Conservation (phyloP, 768 basidiomycete genomes). For the Panaeolus cyanescens region DNA sequence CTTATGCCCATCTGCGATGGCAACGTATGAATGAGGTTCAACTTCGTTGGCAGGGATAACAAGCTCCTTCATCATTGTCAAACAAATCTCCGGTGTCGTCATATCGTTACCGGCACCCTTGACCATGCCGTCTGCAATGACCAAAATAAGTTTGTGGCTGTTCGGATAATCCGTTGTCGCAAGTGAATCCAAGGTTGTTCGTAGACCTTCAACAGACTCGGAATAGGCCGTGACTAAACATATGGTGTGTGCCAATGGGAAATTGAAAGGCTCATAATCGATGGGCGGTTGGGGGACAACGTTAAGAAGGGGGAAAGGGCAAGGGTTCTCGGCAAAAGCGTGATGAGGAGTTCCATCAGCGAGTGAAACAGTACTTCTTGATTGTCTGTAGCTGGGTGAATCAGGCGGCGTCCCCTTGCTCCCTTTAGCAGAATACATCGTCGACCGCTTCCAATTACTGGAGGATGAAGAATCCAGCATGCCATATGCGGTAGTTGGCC, state of each 20-base stretch:
- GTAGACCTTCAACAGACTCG: conserved; percentile 92
- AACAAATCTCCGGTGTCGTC: conserved; percentile 91
- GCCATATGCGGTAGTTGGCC: conserved; percentile 68
- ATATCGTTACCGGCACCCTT: conserved; percentile 89
- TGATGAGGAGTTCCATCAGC: conserved; percentile 48
- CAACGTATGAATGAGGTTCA: conserved; percentile 93
- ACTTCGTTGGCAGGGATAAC: conserved; percentile 80
- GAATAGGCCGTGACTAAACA: conserved; percentile 98
- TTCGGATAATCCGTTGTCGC: conserved; percentile 99
- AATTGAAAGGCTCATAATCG: conserved; percentile 95
- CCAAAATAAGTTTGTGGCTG: conserved; percentile 92
- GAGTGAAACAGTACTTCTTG: conserved; percentile 83
- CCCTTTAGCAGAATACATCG: conserved; percentile 50
- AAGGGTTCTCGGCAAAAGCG: conserved; percentile 64
- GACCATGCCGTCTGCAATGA: conserved; percentile 98
- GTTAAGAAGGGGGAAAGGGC: conserved; percentile 91
- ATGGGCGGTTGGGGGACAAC: conserved; percentile 91
- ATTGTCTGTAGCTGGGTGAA: conserved; percentile 68
- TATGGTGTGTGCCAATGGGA: conserved; percentile 91
- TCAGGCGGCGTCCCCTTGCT: conserved; percentile 70
- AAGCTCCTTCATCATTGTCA: conserved; percentile 97
- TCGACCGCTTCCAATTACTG: conserved; percentile 59
- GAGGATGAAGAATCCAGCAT: conserved; percentile 56
- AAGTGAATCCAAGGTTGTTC: conserved; percentile 97
- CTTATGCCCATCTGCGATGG: conserved; percentile 99